Evolutionary conservation across 306 rosid genomes (phyloP), one percentile per base, ranked within the genome.

Genomic region (Amphicarpaea edgeworthii): DNA sequence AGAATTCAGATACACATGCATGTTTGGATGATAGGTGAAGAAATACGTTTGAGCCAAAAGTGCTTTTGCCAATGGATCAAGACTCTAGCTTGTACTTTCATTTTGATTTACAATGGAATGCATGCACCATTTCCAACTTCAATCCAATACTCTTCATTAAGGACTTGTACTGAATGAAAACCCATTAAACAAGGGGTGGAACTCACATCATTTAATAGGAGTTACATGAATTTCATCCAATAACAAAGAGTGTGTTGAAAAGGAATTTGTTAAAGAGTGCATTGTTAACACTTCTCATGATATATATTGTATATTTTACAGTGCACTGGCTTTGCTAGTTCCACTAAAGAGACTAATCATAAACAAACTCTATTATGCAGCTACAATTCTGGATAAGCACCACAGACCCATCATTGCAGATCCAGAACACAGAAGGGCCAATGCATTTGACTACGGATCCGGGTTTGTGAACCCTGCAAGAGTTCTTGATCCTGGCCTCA

Each of bases 381-480:
- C 97, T 21, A 89, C 86, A 75, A 50, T 89, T 79, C 73, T 92
- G 62, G 95, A 92, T 61, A 92, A 89, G 81, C 79, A 43, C 43
- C 85, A 73, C 82, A 84, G 77, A 68, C 93, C 90, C 37, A 86
- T 92, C 70, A 66, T 70, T 6, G 90, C 82, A 45, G 93, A 89
- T 74, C 95, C 96, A 8, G 90, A 80, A 42, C 77, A 79, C 77
- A 83, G 82, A 86, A 83, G 84, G 72, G 95, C 86, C 12, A 92
- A 85, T 45, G 85, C 97, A 47, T 92, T 92, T 79, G 96, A 92
- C 58, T 92, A 85, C 12, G 97, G 97, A 60, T 89, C 97, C 51
- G 97, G 97, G 53, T 92, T 92, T 82, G 79, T 89, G 79, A 92
- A 89, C 85, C 97, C 97, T 14, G 85, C 77, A 34, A 89, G 86